Conservation (phyloP, 352 stramenopile species). For the Phytophthora ohioensis region DNA sequence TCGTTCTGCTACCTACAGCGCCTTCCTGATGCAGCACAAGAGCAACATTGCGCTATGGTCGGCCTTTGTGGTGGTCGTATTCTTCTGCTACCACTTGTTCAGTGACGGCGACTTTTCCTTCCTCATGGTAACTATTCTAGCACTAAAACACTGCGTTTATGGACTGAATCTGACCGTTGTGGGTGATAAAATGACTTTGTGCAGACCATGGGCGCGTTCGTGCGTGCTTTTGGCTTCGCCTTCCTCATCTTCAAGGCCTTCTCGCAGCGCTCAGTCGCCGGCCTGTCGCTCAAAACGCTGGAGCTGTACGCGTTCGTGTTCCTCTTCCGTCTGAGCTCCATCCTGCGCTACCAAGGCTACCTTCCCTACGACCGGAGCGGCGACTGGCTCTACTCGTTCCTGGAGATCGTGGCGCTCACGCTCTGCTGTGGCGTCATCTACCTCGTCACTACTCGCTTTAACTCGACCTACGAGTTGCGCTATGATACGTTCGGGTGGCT, state of each 20-base stretch:
- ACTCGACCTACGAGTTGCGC: slow-evolving; percentile 96
- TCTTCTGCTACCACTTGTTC: slow-evolving; percentile 97
- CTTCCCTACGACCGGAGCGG: slow-evolving; percentile 93
- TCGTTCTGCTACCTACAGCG: slow-evolving; percentile 34
- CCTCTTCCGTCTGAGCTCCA: slow-evolving; percentile 96
- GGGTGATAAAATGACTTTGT: neutral
- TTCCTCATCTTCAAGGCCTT: slow-evolving; percentile 97
- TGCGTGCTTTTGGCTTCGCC: slow-evolving; percentile 90
- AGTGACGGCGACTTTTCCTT: slow-evolving; percentile 99
- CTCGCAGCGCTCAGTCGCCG: slow-evolving; percentile 91
- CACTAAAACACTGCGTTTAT: neutral
- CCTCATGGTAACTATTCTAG: slow-evolving; percentile 86
- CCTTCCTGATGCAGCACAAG: slow-evolving; percentile 90
- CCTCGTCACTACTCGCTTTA: slow-evolving; percentile 93
- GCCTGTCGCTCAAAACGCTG: slow-evolving; percentile 97
- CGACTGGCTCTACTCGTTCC: slow-evolving; percentile 98
- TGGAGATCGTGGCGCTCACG: slow-evolving; percentile 93
- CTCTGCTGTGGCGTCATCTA: slow-evolving; percentile 92
- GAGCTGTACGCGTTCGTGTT: slow-evolving; percentile 98
- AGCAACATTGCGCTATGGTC: slow-evolving; percentile 97
- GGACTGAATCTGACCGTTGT: slow-evolving; percentile 10
- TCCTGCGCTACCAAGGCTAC: slow-evolving; percentile 98
- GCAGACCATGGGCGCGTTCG: slow-evolving; percentile 92
- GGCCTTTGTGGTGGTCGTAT: slow-evolving; percentile 94
- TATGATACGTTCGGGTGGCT: slow-evolving; percentile 96